These are phyloP conservation scores for Alectoria sarmentosa DNA, from an alignment of 495 filamentous ascomycete genomes.

Conservation along the genomic window DNA sequence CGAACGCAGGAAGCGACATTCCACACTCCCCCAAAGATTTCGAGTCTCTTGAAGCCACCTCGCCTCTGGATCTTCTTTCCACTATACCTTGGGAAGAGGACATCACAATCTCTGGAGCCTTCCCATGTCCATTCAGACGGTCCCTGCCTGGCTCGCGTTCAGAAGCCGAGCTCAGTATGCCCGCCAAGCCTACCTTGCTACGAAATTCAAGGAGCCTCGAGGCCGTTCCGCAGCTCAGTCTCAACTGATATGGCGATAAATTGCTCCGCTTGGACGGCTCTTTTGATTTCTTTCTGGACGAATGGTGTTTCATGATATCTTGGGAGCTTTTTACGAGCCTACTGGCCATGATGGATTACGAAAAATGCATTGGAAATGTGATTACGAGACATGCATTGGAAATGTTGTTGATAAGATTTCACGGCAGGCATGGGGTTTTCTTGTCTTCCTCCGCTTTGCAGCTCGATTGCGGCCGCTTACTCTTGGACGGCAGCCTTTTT, in stretches of 20 bases:
- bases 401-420: neutral
- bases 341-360: neutral
- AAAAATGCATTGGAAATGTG: neutral
- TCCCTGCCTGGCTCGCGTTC: neutral
- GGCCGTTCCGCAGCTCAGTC: constrained; percentile 2
- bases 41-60: neutral
- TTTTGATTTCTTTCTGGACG: neutral
- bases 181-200: constrained; percentile 9
- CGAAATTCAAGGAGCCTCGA: constrained; percentile 1
- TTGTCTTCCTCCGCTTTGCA: neutral
- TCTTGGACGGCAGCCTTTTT: neutral
- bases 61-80: constrained; percentile 6
- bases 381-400: too few relatives aligned
- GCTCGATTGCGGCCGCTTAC: neutral
- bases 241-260: neutral
- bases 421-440: neutral
- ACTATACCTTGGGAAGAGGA: neutral
- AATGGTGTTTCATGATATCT: neutral
- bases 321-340: neutral
- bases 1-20: neutral
- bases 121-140: neutral
- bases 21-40: neutral
- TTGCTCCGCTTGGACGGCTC: neutral
- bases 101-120: neutral
- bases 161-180: constrained; percentile 5